A percentile compares a stretch with the other conserved stretches of the same genome.
phyloP scores from a whole-genome alignment of 2,329 filamentous ascomycete genomes.

The Epichloe glyceriae region DNA sequence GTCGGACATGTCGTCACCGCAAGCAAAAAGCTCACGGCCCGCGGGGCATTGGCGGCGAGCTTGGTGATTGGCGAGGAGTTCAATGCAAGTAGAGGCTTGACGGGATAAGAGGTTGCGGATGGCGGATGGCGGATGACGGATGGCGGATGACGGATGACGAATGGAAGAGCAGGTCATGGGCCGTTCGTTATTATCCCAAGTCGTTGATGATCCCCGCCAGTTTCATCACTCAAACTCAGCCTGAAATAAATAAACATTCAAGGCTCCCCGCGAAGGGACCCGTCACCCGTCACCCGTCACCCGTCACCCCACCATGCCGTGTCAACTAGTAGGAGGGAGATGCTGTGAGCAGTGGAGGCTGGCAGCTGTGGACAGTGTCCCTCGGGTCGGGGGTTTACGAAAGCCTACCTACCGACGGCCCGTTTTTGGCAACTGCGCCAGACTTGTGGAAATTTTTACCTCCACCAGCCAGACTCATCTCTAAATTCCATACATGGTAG shows the following conservation, averaged over 20 bases:
- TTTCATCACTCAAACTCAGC: background rate
- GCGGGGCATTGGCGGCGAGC: background rate
- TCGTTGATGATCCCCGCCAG: background rate
- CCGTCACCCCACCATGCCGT: too few relatives aligned
- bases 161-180: background rate
- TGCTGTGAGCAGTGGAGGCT: background rate
- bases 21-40: constrained; percentile 17
- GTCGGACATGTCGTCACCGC: constrained; percentile 30
- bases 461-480: background rate
- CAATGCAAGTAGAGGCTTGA: background rate
- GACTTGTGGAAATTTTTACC: constrained; percentile 6
- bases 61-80: background rate
- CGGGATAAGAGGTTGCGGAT: background rate
- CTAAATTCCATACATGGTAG: background rate
- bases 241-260: too few relatives aligned
- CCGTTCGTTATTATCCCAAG: background rate
- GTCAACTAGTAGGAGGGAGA: too few relatives aligned
- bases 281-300: too few relatives aligned
- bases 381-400: background rate
- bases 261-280: too few relatives aligned
- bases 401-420: background rate
- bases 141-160: background rate
- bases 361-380: background rate
- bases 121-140: background rate
- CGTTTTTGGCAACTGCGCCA: background rate